phyloP scores from a whole-genome alignment of 2,329 filamentous ascomycete genomes.

The Hypoxylon rubiginosum region DNA sequence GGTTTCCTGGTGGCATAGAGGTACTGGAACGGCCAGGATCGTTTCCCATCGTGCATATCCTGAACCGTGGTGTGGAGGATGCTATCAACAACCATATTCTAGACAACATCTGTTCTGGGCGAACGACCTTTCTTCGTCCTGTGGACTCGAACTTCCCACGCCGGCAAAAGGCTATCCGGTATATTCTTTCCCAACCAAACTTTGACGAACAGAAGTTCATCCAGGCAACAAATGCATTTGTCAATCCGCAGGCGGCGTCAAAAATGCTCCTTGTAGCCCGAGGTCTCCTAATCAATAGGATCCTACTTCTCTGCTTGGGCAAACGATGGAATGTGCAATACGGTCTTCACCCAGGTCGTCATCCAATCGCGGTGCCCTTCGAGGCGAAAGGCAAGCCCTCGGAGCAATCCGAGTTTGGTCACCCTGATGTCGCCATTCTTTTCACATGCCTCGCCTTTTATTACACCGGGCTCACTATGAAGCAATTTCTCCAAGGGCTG shows the following conservation, averaged over 20 bases:
- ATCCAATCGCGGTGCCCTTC: constrained; percentile 75
- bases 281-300: constrained; percentile 71
- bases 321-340: constrained; percentile 79
- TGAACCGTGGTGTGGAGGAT: constrained; percentile 62
- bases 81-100: constrained; percentile 58
- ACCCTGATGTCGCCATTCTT: constrained; percentile 74
- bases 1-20: constrained; percentile 61
- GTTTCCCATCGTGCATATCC: constrained; percentile 70
- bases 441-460: constrained; percentile 78
- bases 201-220: constrained; percentile 38
- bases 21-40: constrained; percentile 55
- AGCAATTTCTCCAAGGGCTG: constrained; percentile 64
- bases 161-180: constrained; percentile 21
- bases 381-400: constrained; percentile 74
- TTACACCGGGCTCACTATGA: constrained; percentile 66
- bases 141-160: constrained; percentile 10
- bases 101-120: constrained; percentile 56
- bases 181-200: constrained; percentile 45
- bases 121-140: constrained; percentile 43
- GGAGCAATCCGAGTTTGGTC: constrained; percentile 73
- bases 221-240: constrained; percentile 46
- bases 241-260: constrained; percentile 50
- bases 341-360: constrained; percentile 65
- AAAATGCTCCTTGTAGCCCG: constrained; percentile 68
- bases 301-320: constrained; percentile 69